Evolutionary conservation across 78 protist genomes (phyloP).

Genomic region (Mastigamoeba balamuthi): DNA sequence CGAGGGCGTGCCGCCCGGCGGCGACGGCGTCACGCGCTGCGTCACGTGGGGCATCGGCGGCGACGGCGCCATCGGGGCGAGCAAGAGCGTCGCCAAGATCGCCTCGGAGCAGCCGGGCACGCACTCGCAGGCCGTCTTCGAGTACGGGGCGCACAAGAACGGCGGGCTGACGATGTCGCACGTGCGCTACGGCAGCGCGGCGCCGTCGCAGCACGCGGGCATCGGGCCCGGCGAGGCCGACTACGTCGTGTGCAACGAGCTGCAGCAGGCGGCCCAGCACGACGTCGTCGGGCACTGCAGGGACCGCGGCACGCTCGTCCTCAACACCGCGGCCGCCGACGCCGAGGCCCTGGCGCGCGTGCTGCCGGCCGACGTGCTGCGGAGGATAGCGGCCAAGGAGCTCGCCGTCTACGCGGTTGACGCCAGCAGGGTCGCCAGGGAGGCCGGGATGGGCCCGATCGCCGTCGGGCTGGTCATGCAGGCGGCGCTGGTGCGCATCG

Average conservation of each 20-base stretch:
- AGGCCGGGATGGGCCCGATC: slow-evolving; percentile 1
- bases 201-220: neutral
- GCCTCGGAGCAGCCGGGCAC: slow-evolving; percentile 27
- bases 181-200: slow-evolving; percentile 42
- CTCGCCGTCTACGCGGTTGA: slow-evolving; percentile 36
- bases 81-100: slow-evolving; percentile 45
- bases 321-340: no score
- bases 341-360: no score
- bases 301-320: no score
- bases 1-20: neutral
- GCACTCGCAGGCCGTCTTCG: slow-evolving; percentile 46
- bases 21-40: slow-evolving; percentile 20
- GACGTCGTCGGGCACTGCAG: no score
- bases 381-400: slow-evolving; percentile 30
- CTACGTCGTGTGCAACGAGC: no score
- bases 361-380: no score
- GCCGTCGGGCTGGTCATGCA: slow-evolving; percentile 60
- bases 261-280: no score
- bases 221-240: neutral
- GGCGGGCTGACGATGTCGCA: slow-evolving; percentile 62
- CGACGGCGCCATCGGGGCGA: slow-evolving; percentile 75
- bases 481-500: slow-evolving; percentile 42
- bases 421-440: slow-evolving; percentile 42
- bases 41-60: slow-evolving; percentile 59
- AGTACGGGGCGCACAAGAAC: slow-evolving; percentile 52